Evolutionary conservation across 2,329 filamentous ascomycete genomes (phyloP), one percentile per base, ranked within the genome.

Genomic region (Elsinoe arachidis): DNA sequence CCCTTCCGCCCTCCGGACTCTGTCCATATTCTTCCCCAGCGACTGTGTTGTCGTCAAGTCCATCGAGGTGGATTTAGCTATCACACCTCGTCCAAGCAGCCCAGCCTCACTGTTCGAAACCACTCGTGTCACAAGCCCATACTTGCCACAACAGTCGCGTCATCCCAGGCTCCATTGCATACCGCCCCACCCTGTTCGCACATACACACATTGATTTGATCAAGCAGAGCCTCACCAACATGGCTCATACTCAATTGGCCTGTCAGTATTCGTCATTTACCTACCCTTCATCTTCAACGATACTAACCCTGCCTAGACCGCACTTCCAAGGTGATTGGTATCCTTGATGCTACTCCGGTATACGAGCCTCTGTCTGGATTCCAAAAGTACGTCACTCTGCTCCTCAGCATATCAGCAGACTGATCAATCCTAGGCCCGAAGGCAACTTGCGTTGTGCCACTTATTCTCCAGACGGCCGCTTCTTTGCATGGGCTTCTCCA

Each of bases 381-480:
- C 68, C 71, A 72, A 59, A 79, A 71, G 81, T 84, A 73, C 55
- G 64, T 34, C 5, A 44, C 61, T 6, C 26, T 33, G 7, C 12
- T 34, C 19, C 47, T 26, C 12, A 21, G 9, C 21, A 38, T 44
- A 37, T 37, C 9, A 30, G 12, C 11, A 41, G 26, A 9, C 34
- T 26, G 37, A 55, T 17, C 7, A 5, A n/a, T 21, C 30, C 30
- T 19, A 72, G 87, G 76, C 91, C 92, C 61, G 88, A 96, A 80
- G 92, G 91, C 70, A 96, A 92, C 76, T 82, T 95, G 69, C 87
- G 93, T 73, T 97, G 90, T 78, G 95, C 88, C 79, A 84, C 84
- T 68, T 99, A 99, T 79, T 97, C 93, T 62, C 88, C 90, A 59
- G 95, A 93, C 74, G 92, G 93, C 71, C 88, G 88, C 70, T 99